A percentile compares a stretch with the other conserved stretches of the same genome.
These are phyloP conservation scores for Suhomyces sp. DNA, from an alignment of 805 yeast genomes.

Conservation along the genomic window DNA sequence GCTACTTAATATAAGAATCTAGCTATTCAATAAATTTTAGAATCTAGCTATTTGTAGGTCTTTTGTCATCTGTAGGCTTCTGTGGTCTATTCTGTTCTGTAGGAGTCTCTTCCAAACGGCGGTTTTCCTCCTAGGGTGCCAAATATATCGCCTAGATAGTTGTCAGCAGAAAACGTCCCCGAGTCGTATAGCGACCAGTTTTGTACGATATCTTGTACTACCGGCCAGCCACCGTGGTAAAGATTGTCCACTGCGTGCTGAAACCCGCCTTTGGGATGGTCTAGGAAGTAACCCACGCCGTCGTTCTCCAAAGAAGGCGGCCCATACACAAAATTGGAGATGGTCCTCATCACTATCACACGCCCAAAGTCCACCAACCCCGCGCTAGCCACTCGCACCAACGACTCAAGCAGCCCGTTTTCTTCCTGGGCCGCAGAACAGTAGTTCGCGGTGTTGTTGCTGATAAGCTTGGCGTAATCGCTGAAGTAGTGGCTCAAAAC, in stretches of 20 bases:
- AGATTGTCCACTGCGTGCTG: conserved; percentile 48
- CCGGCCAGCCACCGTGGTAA: conserved; percentile 51
- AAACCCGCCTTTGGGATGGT: conserved; percentile 51
- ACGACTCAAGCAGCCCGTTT: conserved; percentile 59
- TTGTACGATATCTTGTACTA: conserved; percentile 48
- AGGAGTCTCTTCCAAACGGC: conserved; percentile 30
- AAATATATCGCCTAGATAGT: conserved; percentile 60
- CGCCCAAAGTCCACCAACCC: conserved; percentile 57
- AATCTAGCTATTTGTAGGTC: no score
- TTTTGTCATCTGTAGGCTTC: not conserved
- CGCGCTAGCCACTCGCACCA: conserved; percentile 49
- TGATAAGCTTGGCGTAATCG: conserved; percentile 45
- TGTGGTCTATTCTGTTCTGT: not conserved
- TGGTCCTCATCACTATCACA: conserved; percentile 57
- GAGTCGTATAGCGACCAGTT: conserved; percentile 43
- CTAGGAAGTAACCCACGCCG: conserved; percentile 49
- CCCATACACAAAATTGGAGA: conserved; percentile 55
- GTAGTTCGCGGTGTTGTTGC: conserved; percentile 58
- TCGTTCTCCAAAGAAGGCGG: conserved; percentile 43
- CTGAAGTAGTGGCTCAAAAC: conserved; percentile 49
- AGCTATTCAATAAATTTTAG: no score
- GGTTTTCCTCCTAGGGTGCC: conserved; percentile 50
- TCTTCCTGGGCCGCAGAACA: conserved; percentile 68
- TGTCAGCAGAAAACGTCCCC: conserved; percentile 40
- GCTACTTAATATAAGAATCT: no score